Evolutionary conservation across 805 yeast genomes (phyloP), one percentile per base, ranked within the genome.

Genomic region (Pichia phayaonensis): DNA sequence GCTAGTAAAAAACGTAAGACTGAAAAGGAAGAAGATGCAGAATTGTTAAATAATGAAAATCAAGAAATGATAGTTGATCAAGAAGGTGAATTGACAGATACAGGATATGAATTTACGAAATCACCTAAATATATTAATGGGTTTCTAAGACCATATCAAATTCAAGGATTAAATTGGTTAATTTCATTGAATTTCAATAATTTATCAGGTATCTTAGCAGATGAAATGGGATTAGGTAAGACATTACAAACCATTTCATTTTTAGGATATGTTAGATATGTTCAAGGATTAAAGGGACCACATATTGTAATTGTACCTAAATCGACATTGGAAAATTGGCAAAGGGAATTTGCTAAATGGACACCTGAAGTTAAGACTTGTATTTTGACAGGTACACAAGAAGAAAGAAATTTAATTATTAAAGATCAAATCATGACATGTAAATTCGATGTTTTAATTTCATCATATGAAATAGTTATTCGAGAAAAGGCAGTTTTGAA

Each of bases 191-290:
- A 82, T 58, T 84, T 80, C 55, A 84, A 83, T 67, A 77, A 80
- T 53, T 68, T 86, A 44, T 78, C 86, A 1, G 94, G 94, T 53
- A 85, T 86, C 23, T 71, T 86, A 52, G 94, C 94, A 1, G 94
- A 86, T 66, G 94, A 86, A 67, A 86, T 86, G 94, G 94, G 94
- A 1, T 68, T 86, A 54, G 94, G 94, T 58, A 86, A 86, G 63
- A 86, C 94, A 4, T 68, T 86, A 51, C 94, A 86, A 64, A 86
- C 92, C 0, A 85, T 86, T 55, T 79, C 92, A 8, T 83, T 83
- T 55, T 66, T 86, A 43, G 92, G 92, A 2, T 86, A 82, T 61
- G 68, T 86, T 41, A 72, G 94, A 54, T 84, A 79, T 60, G 65
- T 80, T 49, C 79, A 75, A 56, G 71, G 76, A 31, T 72, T 77